Evolutionary conservation across 805 yeast genomes (phyloP), one percentile per base, ranked within the genome.

Genomic region (Candida bentonensis): DNA sequence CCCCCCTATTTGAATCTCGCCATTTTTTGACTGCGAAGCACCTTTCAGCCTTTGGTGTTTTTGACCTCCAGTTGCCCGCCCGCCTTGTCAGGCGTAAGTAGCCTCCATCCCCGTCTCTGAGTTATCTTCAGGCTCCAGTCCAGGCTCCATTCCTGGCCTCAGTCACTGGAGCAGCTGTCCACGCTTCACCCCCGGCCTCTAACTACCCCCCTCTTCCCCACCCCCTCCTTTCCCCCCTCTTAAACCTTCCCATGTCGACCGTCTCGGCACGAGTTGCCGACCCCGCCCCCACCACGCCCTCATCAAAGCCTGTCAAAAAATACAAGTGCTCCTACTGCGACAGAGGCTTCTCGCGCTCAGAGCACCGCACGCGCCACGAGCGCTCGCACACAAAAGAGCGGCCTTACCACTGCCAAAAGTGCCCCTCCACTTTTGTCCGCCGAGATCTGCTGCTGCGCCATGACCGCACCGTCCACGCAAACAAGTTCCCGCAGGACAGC

Each of bases 321-420:
- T 82, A 82, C 60, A 73, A 80, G 33, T 83, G 94, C 62, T 76
- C 82, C 4, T 82, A 74, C 56, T 83, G 94, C 54, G 83, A 87
- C 25, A 68, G 88, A 49, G 80, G 85, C 4, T 82, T 82, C 56
- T 76, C 86, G n/a, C 65, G 92, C 43, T 74, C 82, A 9, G 92
- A 82, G 58, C 92, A 82, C 59, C 73, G 80, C 52, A 74, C 79
- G 36, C 71, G 92, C 42, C 92, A 82, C 54, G 89, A 82, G 59
- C 63, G 88, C 22, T 78, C 86, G 1, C 92, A 82, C 56, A 81
- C 87, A 13, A 81, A 81, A 53, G 85, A 79, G 54, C 76, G 85
- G 49, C 94, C 94, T 0, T 83, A 80, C 62, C 76, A 76, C 47
- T 83, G 94, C 54, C 66, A 72, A 27, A 69, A 76, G 43, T 83